Conservation (phyloP, 768 basidiomycete species). For the Tulasnella sp. region DNA sequence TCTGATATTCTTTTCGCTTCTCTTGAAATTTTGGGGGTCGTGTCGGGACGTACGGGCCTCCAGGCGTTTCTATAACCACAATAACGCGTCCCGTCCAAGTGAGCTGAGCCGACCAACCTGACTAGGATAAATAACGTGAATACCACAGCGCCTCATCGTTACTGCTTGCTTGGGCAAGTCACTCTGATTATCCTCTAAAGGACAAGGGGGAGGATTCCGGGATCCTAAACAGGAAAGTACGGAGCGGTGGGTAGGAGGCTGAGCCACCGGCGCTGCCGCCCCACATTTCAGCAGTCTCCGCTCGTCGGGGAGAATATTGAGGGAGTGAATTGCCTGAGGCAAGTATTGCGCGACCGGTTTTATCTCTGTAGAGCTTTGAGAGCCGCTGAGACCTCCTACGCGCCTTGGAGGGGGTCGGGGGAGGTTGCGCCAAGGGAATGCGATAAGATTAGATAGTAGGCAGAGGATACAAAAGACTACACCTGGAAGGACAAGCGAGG, state of each 20-base stretch:
- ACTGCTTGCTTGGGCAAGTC: background rate
- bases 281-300: background rate
- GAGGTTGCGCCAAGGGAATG: background rate
- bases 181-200: background rate
- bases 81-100: background rate
- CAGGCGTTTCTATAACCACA: background rate
- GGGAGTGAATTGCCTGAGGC: background rate
- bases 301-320: background rate
- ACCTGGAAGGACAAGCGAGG: background rate
- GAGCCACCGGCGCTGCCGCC: background rate
- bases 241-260: background rate
- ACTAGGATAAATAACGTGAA: conserved; percentile 1
- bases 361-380: background rate
- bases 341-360: background rate
- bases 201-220: background rate
- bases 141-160: background rate
- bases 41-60: background rate
- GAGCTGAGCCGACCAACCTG: background rate
- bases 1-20: background rate
- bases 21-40: background rate
- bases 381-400: background rate
- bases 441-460: background rate
- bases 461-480: background rate
- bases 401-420: background rate
- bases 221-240: background rate